Evolutionary conservation across 1,284 basidiomycete genomes (phyloP), one percentile per base, ranked within the genome.

Genomic region (Apiotrichum mycotoxinovorans): DNA sequence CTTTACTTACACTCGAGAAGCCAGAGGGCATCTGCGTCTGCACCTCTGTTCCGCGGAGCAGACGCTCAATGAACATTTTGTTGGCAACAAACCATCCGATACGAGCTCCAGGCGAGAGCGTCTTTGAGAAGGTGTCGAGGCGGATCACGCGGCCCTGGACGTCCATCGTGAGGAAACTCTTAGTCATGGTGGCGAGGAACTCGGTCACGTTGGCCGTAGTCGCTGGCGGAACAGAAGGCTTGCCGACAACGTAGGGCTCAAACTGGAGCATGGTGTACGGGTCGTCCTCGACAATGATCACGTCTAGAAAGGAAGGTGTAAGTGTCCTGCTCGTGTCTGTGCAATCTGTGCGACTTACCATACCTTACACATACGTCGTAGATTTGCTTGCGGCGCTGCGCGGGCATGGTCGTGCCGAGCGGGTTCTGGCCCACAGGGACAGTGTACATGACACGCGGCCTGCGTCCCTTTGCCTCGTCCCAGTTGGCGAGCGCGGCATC

Each of bases 361-460:
- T 83, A 89, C 77, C 88, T 84, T 54, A 88, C 85, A 61, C 86
- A 88, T 54, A 89, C 78, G 27, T 84, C 82, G 73, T 91, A 91
- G 58, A 91, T 87, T 52, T 83, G 83, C 71, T 85, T 82, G 78
- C 89, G 88, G 60, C 88, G 80, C 56, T 79, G 69, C 2, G 74
- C 65, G 12, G 79, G 74, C 82, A 87, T 85, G 0, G 85, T 86
- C 4, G 82, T 79, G 33, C 88, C 88, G 17, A 84, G 85, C 3
- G 88, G 88, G 72, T 71, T 91, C 75, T 90, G 88, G 14, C 69
- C 71, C 4, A 67, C 64, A 17, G 72, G 70, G 15, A 72, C 67
- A 14, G 62, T 58, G 57, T 89, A 89, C 72, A 89, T 79, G 33
- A 89, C 81, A 66, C 83, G 85, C 25, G 87, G 88, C 35, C 86